Evolutionary conservation across 352 stramenopile genomes (phyloP), one percentile per base, ranked within the genome.

Genomic region (Globisporangium alternatum): DNA sequence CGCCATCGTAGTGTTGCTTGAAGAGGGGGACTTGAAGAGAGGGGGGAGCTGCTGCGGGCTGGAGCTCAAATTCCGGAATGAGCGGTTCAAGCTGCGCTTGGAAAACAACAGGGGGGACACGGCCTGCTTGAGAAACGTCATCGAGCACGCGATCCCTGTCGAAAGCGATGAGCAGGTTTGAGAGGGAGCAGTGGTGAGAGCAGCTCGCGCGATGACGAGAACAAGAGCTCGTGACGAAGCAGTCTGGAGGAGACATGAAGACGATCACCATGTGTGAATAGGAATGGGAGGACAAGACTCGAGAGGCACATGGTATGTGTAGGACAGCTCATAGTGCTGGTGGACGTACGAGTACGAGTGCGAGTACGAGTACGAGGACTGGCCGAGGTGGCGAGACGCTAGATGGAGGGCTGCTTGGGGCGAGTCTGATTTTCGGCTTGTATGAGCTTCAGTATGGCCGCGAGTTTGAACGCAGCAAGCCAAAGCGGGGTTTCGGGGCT

Each of bases 11-110:
- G 30, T 67, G 57, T 49, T 33, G 54, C 28, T 52, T 25, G 61
- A 33, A 47, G 35, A 55, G 52, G 55, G 44, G 56, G 35, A 21
- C 13, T 35, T 52, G n/a, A 49, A 39, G 48, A 33, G 43, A 13
- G 55, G 41, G 47, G 54, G 35, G 56, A 49, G 39, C 21, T 5
- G 19, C 35, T 56, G 64, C 33, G 65, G 35, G 43, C 60, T 62
- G 39, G 56, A 75, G 68, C 68, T 66, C 68, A 51, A 69, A 75
- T 67, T 68, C 60, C 43, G 62, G 56, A 75, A 72, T 75, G 68
- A 56, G 62, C 37, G 45, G n/a, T 25, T 48, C 15, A 30, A 59
- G 52, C 60, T 54, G 57, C 17, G 28, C n/a, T 33, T 17, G n/a
- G 44, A 28, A 19, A 44, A 10, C 21, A 45, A n/a, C 30, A 58